A percentile compares a stretch with the other conserved stretches of the same genome.
These are phyloP conservation scores for Xylaria venustula DNA, from an alignment of 495 filamentous ascomycete genomes.

Conservation along the genomic window DNA sequence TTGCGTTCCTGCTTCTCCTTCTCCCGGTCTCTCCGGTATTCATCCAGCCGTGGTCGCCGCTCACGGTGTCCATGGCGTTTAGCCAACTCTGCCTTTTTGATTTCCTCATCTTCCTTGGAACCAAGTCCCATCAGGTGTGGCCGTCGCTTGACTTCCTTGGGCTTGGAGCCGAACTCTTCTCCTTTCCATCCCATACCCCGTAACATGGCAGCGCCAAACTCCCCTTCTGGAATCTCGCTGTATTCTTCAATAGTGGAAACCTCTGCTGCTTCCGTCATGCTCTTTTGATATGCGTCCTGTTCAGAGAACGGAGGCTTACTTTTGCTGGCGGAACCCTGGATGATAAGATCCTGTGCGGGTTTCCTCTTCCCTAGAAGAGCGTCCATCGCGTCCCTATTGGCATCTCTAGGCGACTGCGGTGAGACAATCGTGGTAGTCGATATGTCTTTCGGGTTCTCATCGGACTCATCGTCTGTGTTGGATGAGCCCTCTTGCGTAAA, in stretches of 20 bases:
- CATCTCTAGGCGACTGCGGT: slow-evolving; percentile 39
- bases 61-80: slow-evolving; percentile 30
- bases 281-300: slow-evolving; percentile 64
- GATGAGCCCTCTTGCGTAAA: slow-evolving; percentile 8
- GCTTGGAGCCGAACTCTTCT: slow-evolving; percentile 54
- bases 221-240: slow-evolving; percentile 82
- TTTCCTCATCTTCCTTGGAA: slow-evolving; percentile 70
- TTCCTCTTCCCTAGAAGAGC: slow-evolving; percentile 64
- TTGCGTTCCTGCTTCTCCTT: slow-evolving; percentile 40
- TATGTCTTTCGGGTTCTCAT: slow-evolving; percentile 21
- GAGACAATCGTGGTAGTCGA: slow-evolving; percentile 32
- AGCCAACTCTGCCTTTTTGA: slow-evolving; percentile 27
- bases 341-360: slow-evolving; percentile 20
- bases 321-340: slow-evolving; percentile 28
- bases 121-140: slow-evolving; percentile 85
- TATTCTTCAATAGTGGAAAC: slow-evolving; percentile 80
- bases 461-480: slow-evolving; percentile 18
- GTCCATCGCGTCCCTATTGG: slow-evolving; percentile 77
- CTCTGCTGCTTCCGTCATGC: slow-evolving; percentile 71
- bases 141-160: slow-evolving; percentile 57
- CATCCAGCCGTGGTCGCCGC: slow-evolving; percentile 41
- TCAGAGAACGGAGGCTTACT: slow-evolving; percentile 48
- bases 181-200: slow-evolving; percentile 96
- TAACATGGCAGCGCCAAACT: slow-evolving; percentile 86
- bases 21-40: slow-evolving; percentile 43